Evolutionary conservation across 2,329 filamentous ascomycete genomes (phyloP), one percentile per base, ranked within the genome.

Genomic region (Aspergillus calidoustus): DNA sequence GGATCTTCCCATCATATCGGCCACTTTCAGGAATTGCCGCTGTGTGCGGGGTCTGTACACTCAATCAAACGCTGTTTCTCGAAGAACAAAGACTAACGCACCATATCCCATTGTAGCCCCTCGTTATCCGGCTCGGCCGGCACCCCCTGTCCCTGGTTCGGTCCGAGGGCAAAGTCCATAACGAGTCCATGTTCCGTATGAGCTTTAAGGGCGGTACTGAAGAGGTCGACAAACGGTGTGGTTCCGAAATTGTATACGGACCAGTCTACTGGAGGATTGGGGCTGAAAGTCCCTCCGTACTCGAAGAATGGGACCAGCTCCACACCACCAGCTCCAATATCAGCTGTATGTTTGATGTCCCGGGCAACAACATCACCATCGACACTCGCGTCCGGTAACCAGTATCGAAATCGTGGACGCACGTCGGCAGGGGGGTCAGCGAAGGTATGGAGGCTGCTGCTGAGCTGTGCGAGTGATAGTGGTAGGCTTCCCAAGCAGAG

Each of bases 111-210:
- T 2, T 61, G 23, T 8, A 76, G 62, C 0, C 76, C 78, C 2
- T 73, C 70, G 50, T 74, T 69, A 23, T 72, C 66, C 1, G 63
- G 58, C 1, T 68, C 64, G 0, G 77, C 74, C 1, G 81, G 82
- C 3, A 82, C 79, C 15, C 82, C 82, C 50, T 78, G 74, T 4
- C 82, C 83, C 65, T 82, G 79, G 61, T 81, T 82, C 0, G 82
- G 77, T 0, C 82, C 82, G 1, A 84, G 52, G 0, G 78, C 71
- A 65, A 82, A 81, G 63, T 84, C 82, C 66, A 84, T 75, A 4
- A 78, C 58, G 9, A 83, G 49, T 0, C 71, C 77, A 19, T 74
- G 61, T 0, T 80, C 75, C 17, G 74, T n/a, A 2, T 46, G 30
- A n/a, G 55, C 47, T 1, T 22, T 4, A 11, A 62, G 8, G 7